phyloP scores from a whole-genome alignment of 345 rosid species.

The Pistacia integerrima region DNA sequence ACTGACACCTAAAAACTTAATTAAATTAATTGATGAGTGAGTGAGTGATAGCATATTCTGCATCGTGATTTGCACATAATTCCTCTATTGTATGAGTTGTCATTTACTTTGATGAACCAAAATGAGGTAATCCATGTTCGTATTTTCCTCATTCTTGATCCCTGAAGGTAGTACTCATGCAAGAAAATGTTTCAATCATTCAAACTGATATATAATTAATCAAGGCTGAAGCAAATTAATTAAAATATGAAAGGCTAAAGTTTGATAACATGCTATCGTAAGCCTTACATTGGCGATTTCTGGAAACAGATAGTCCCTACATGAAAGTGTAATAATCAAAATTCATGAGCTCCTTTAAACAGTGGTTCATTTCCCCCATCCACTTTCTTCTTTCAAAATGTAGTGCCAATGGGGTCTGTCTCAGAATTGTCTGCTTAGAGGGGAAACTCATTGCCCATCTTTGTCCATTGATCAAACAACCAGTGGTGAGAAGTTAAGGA shows the following conservation, averaged over 20 bases:
- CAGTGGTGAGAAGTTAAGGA: conserved; percentile 11
- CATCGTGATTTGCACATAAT: conserved; percentile 13
- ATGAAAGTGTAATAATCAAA: background rate
- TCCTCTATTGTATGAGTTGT: conserved; percentile 17
- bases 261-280: conserved; percentile 4
- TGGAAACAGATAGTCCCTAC: conserved; percentile 8
- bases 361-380: conserved; percentile 5
- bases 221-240: no score
- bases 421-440: conserved; percentile 24
- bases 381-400: conserved; percentile 16
- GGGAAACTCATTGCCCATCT: conserved; percentile 32
- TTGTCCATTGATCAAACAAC: conserved; percentile 24
- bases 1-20: background rate
- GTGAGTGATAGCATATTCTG: background rate
- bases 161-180: background rate
- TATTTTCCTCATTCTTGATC: background rate
- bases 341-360: background rate
- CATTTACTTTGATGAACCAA: conserved; percentile 9
- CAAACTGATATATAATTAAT: no score
- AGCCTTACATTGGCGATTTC: background rate
- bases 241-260: background rate
- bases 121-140: conserved; percentile 2
- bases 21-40: background rate
- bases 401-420: conserved; percentile 26
- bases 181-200: background rate